Conservation (phyloP, 1,284 basidiomycete genomes). For the Marasmius sp. region DNA sequence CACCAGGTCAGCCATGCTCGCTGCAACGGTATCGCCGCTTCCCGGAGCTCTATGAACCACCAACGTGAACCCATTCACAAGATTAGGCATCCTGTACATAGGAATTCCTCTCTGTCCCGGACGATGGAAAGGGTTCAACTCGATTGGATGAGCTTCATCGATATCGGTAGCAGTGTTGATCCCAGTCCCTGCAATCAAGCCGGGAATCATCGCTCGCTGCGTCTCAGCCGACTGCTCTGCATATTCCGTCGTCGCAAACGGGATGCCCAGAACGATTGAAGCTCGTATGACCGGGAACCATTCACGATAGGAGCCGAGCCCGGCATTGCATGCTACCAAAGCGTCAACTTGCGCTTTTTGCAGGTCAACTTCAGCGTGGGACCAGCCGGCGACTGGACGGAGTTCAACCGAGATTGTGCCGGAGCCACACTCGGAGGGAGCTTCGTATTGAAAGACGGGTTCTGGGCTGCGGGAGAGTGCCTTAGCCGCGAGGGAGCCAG, state of each 20-base stretch:
- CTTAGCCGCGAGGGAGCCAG: conserved; percentile 22
- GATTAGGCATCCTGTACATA: conserved; percentile 30
- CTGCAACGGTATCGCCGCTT: too few species aligned
- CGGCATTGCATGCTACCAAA: conserved; percentile 31
- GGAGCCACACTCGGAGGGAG: conserved; percentile 33
- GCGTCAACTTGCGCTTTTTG: conserved; percentile 29
- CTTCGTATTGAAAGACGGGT: conserved; percentile 34
- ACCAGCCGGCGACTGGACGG: conserved; percentile 31
- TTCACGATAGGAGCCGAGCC: conserved; percentile 32
- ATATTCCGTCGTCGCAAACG: conserved; percentile 43
- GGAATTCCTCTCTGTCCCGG: conserved; percentile 35
- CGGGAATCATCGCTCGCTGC: conserved; percentile 18
- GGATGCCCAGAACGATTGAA: conserved; percentile 26
- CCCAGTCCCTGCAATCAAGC: conserved; percentile 28
- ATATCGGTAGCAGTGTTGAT: background rate
- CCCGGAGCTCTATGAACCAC: conserved; percentile 13
- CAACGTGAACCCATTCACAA: conserved; percentile 39
- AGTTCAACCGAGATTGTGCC: conserved; percentile 32
- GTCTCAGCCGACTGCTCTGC: conserved; percentile 37
- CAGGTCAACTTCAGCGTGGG: conserved; percentile 22
- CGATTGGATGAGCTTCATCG: conserved; percentile 13
- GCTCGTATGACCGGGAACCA: conserved; percentile 35
- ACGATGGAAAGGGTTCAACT: conserved; percentile 37
- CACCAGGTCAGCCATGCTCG: too few species aligned
- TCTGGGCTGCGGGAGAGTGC: conserved; percentile 19